Conservation (phyloP, 345 rosid genomes). For the Orychophragmus violaceus region DNA sequence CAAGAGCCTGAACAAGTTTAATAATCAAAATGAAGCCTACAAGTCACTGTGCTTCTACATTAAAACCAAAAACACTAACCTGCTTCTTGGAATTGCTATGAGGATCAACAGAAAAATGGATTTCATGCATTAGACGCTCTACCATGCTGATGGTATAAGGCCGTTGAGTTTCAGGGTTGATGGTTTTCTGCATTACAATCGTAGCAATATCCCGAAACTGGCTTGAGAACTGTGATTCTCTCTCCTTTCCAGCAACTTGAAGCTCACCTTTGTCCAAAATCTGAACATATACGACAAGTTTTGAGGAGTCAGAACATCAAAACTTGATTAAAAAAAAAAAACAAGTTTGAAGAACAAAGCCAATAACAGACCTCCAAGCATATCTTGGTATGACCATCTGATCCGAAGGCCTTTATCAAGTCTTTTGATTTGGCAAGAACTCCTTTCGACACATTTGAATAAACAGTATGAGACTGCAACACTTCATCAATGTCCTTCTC, state of each 20-base stretch:
- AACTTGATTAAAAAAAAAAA: neutral
- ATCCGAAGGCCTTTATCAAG: conserved; percentile 57
- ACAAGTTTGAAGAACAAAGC: neutral
- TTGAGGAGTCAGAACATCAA: neutral
- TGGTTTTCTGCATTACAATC: conserved; percentile 91
- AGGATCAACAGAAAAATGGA: conserved; percentile 89
- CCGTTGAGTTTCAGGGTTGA: conserved; percentile 84
- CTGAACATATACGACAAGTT: too few species aligned
- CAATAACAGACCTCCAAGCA: conserved; percentile 85
- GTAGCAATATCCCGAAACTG: conserved; percentile 96
- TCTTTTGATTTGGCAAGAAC: conserved; percentile 85
- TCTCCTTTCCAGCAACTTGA: conserved; percentile 96
- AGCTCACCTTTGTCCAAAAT: conserved; percentile 97
- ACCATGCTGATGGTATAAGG: conserved; percentile 97
- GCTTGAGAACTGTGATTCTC: conserved; percentile 82
- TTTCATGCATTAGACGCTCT: conserved; percentile 89
- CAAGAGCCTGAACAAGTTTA: conserved; percentile 58
- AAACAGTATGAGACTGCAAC: conserved; percentile 89
- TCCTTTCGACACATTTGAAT: conserved; percentile 87
- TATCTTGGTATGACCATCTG: conserved; percentile 68
- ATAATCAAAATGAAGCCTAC: neutral
- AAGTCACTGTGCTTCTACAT: neutral
- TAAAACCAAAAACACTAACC: conserved; percentile 31
- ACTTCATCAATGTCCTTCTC: conserved; percentile 98
- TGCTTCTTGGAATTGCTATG: conserved; percentile 89